Evolutionary conservation across 225 moss, liverwort and hornwort species (phyloP).

Genomic region (Neckera pumila): DNA sequence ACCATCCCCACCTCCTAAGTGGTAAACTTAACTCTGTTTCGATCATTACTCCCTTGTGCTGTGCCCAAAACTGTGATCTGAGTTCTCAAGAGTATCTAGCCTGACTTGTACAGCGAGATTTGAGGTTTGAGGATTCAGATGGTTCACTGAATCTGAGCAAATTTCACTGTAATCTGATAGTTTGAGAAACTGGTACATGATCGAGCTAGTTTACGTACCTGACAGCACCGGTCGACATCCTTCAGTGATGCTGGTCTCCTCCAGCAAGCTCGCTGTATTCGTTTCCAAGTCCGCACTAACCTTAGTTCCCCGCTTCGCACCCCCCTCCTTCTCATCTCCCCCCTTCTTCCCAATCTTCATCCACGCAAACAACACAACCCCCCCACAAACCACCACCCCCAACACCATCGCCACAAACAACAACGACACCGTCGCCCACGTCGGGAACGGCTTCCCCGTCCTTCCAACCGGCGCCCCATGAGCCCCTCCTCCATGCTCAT

Average conservation of each 20-base stretch:
- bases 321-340: neutral
- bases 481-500: constrained; percentile 10
- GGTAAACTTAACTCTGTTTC: neutral
- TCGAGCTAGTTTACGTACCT: neutral
- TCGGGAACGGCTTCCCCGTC: constrained; percentile 20
- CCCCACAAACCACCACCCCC: constrained; percentile 15
- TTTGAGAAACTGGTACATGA: neutral
- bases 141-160: neutral
- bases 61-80: neutral
- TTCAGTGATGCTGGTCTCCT: constrained; percentile 5
- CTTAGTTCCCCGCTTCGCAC: neutral
- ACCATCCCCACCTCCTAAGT: neutral
- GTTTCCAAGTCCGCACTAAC: constrained; percentile 1
- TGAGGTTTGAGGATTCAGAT: neutral
- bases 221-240: constrained; percentile 14
- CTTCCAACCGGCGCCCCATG: neutral
- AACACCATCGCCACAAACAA: constrained; percentile 16
- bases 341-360: neutral
- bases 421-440: constrained; percentile 25
- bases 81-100: neutral
- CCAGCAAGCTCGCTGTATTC: neutral
- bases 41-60: no score
- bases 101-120: neutral
- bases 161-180: neutral
- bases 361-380: constrained; percentile 11